phyloP scores from a whole-genome alignment of 208 protist genomes.

The Baffinella frigidus region DNA sequence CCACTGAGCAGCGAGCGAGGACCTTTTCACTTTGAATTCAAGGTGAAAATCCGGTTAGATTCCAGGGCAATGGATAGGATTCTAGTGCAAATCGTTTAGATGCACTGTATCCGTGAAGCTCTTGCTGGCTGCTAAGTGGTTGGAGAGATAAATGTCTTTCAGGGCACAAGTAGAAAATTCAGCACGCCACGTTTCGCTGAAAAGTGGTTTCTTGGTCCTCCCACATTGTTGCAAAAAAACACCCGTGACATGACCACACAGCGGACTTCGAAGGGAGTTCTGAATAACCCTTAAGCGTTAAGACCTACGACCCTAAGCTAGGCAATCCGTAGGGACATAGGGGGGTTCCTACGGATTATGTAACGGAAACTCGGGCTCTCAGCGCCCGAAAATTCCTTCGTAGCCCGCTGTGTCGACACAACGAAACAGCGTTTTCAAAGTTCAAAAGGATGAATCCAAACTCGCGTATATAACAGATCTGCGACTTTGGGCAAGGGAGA shows the following conservation, averaged over 20 bases:
- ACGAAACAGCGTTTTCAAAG: too few species aligned
- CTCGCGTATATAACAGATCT: too few species aligned
- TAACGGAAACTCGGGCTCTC: background rate
- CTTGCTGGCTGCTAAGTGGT: background rate
- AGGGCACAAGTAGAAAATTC: too few species aligned
- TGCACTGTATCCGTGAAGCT: background rate
- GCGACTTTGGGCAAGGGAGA: conserved; percentile 77
- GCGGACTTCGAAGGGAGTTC: too few species aligned
- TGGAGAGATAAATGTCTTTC: too few species aligned
- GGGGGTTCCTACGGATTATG: background rate
- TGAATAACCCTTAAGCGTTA: too few species aligned
- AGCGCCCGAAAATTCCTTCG: background rate
- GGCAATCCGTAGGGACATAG: background rate
- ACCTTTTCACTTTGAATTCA: conserved; percentile 35
- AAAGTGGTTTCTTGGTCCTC: too few species aligned
- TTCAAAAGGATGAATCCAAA: too few species aligned
- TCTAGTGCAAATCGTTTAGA: background rate
- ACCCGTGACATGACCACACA: too few species aligned
- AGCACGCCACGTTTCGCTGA: too few species aligned
- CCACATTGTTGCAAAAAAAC: too few species aligned
- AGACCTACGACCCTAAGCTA: background rate
- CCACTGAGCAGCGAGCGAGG: too few species aligned
- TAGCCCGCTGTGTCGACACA: background rate
- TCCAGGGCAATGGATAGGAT: conserved; percentile 29
- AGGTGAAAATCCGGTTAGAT: conserved; percentile 84